Evolutionary conservation across 495 filamentous ascomycete genomes (phyloP).

Genomic region (Chaetomium fimeti): DNA sequence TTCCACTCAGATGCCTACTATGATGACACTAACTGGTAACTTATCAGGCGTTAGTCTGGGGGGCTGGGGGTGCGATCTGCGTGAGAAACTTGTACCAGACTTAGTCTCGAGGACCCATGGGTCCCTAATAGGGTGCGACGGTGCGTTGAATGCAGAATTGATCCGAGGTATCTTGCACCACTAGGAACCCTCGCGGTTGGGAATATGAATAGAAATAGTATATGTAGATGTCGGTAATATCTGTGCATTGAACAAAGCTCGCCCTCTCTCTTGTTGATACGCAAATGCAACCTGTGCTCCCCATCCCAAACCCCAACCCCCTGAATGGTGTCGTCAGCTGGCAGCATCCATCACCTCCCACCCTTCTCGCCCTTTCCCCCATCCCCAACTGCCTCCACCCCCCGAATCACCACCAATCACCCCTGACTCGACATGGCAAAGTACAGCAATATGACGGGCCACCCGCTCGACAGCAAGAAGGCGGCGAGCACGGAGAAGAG

Average conservation of each 20-base stretch:
- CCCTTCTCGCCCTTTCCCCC: not conserved
- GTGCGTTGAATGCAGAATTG: no score
- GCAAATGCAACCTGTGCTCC: not conserved
- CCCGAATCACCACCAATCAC: not conserved
- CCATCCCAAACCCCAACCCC: not conserved
- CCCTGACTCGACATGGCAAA: slow-evolving; percentile 19
- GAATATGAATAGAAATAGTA: not conserved
- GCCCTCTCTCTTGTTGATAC: not conserved
- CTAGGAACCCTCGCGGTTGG: no score
- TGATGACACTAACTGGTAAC: no score
- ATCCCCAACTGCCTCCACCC: not conserved
- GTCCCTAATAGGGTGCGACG: no score
- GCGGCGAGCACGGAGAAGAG: slow-evolving; percentile 32
- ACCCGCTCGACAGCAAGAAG: slow-evolving; percentile 32
- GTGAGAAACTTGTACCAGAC: no score
- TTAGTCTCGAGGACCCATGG: no score
- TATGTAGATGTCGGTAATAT: slow-evolving; percentile 14
- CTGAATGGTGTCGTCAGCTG: no score
- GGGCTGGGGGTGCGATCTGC: no score
- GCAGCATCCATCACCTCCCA: no score
- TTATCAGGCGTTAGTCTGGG: no score
- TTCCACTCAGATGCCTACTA: no score
- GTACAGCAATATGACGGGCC: slow-evolving; percentile 37
- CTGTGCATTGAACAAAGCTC: slow-evolving; percentile 7
- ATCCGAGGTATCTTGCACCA: no score